Evolutionary conservation across 73 alveolate genomes (phyloP), one percentile per base, ranked within the genome.

Genomic region (Paramecium pentaurelia): DNA sequence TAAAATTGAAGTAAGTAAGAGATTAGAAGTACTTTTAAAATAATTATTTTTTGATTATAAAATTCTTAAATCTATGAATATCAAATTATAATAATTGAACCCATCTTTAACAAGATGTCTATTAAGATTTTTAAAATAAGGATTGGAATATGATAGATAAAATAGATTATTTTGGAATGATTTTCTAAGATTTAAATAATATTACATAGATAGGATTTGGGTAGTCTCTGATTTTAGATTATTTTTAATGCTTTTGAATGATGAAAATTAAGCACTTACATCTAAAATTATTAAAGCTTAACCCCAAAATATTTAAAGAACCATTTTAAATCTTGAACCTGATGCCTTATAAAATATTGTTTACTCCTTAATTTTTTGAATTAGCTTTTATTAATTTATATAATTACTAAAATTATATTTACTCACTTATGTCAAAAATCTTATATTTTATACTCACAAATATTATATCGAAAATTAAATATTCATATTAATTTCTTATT

Each of bases 91-190:
- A 51, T 14, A 11, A 12, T 37, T 73, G 6, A 37, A 38, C 4
- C 58, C 60, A 37, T 18, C 60, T 16, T 36, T 73, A 30, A 73
- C 87, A 6, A 73, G 47, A 44, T 34, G 60, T 12, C 27, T 73
- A 18, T 14, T 73, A 44, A 34, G 87, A 40, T 73, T 73, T 18
- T 38, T 73, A 40, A 73, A 73, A 40, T 44, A 73, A 20, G 87
- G 84, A 6, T 37, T 73, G 10, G 87, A 73, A 38, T 73, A 73
- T 40, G 87, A 73, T 37, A 73, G 60, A 73, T 14, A 73, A 40
- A 73, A 73, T 38, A 32, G 87, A 32, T 73, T 73, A 40, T 73
- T 37, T 14, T 73, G 87, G 87, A 32, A 73, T 30, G 87, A 73
- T 25, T 73, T 73, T 12, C 3, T 37, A 38, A 73, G 87, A 38